These are phyloP conservation scores for Agrocybe praecox DNA, from an alignment of 768 basidiomycete genomes.

Conservation along the genomic window DNA sequence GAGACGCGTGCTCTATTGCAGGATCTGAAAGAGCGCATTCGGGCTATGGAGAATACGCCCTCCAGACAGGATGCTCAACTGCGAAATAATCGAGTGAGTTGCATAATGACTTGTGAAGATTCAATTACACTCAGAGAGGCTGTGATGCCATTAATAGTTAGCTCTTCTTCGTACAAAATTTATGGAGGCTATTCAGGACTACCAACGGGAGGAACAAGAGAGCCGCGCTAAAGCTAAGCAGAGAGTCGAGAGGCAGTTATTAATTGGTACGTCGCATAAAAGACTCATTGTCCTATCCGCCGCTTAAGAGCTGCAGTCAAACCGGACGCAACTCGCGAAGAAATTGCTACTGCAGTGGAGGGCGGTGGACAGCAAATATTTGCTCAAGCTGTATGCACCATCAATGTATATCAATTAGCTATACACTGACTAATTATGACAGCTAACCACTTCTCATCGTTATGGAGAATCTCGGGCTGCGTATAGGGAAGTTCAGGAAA, in stretches of 20 bases:
- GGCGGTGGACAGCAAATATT: conserved; percentile 74
- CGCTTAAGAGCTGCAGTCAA: conserved; percentile 55
- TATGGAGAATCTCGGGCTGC: conserved; percentile 83
- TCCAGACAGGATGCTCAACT: conserved; percentile 34
- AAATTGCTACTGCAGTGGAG: conserved; percentile 72
- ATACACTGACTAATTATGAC: neutral
- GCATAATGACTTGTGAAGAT: neutral
- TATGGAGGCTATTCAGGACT: conserved; percentile 74
- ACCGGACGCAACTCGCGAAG: conserved; percentile 82
- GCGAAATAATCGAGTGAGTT: conserved; percentile 39
- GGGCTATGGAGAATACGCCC: conserved; percentile 45
- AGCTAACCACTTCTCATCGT: conserved; percentile 79
- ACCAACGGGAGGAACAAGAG: conserved; percentile 76
- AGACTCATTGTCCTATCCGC: neutral
- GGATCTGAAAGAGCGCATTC: conserved; percentile 60
- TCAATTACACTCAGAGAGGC: neutral
- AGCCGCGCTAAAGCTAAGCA: conserved; percentile 64
- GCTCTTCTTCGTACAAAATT: conserved; percentile 68
- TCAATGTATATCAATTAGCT: conserved; percentile 1
- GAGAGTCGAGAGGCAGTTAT: conserved; percentile 74
- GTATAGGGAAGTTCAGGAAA: conserved; percentile 85
- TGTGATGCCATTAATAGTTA: conserved; percentile 38
- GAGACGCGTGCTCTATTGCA: conserved; percentile 64
- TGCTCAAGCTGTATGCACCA: conserved; percentile 60
- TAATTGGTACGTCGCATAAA: conserved; percentile 56